Conservation (phyloP, 169 alveolate species). For the Babesia divergens region DNA sequence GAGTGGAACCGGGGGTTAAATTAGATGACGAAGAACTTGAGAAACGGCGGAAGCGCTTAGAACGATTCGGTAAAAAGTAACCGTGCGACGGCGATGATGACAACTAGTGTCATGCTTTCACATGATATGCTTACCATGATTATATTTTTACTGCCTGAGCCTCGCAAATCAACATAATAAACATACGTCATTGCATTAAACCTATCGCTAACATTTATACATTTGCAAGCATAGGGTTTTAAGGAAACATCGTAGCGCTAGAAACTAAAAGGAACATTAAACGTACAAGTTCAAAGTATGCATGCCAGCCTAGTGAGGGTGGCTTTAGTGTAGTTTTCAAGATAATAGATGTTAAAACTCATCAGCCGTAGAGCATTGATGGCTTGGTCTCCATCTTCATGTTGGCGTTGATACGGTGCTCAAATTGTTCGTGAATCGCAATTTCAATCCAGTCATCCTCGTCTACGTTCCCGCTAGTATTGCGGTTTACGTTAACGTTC, state of each 20-base stretch:
- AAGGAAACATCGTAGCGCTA: no score
- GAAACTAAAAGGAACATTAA: no score
- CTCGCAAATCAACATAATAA: background rate
- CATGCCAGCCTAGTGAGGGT: no score
- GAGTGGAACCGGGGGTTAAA: background rate
- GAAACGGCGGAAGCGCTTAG: constrained; percentile 37
- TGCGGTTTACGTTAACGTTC: constrained; percentile 62
- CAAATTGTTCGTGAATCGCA: constrained; percentile 61
- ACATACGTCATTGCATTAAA: no score
- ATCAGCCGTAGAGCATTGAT: constrained; percentile 52
- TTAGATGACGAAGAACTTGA: constrained; percentile 48
- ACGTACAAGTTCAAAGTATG: no score
- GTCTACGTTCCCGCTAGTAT: constrained; percentile 53
- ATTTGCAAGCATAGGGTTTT: no score
- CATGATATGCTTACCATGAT: constrained; percentile 38
- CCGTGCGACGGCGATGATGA: constrained; percentile 44
- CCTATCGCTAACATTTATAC: no score
- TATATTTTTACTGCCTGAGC: constrained; percentile 68
- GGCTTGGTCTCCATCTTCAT: constrained; percentile 53
- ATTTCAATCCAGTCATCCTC: constrained; percentile 66
- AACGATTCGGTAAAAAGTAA: constrained; percentile 22
- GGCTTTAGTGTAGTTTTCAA: background rate
- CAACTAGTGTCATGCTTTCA: constrained; percentile 22
- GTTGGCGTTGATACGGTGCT: constrained; percentile 46
- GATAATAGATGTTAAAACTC: no score